Conservation (phyloP, 2,329 filamentous ascomycete species). For the Lachnellula occidentalis region DNA sequence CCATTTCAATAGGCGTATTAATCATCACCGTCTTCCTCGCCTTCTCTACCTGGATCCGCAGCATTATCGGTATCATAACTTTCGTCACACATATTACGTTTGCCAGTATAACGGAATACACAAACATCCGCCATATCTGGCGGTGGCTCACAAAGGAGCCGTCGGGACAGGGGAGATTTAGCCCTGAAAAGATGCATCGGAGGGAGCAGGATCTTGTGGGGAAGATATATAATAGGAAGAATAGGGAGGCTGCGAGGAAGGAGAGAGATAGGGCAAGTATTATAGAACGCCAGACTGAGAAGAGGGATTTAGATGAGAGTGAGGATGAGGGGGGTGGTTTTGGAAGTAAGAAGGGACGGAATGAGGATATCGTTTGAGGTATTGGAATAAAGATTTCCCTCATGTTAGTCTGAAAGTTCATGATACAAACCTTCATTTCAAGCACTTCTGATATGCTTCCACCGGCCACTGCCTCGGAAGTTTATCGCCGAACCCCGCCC, state of each 20-base stretch:
- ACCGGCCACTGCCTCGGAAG: conserved; percentile 5
- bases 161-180: background rate
- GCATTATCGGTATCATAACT: conserved; percentile 2
- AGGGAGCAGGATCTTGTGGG: background rate
- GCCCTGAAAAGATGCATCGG: background rate
- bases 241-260: background rate
- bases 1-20: conserved; percentile 9
- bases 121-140: background rate
- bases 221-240: background rate
- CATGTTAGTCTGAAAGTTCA: too few relatives aligned
- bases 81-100: background rate
- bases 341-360: background rate
- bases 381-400: background rate
- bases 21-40: conserved; percentile 7
- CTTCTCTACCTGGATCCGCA: conserved; percentile 9
- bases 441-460: too few relatives aligned
- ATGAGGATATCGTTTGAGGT: background rate
- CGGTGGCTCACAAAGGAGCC: background rate
- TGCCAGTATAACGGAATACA: conserved; percentile 3
- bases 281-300: background rate
- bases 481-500: conserved; percentile 10
- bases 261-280: background rate
- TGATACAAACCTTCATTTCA: too few relatives aligned
- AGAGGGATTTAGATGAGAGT: background rate
- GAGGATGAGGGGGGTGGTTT: background rate